Conservation (phyloP, 371 early-diverging fungal species). For the Synchytrium microbalum region DNA sequence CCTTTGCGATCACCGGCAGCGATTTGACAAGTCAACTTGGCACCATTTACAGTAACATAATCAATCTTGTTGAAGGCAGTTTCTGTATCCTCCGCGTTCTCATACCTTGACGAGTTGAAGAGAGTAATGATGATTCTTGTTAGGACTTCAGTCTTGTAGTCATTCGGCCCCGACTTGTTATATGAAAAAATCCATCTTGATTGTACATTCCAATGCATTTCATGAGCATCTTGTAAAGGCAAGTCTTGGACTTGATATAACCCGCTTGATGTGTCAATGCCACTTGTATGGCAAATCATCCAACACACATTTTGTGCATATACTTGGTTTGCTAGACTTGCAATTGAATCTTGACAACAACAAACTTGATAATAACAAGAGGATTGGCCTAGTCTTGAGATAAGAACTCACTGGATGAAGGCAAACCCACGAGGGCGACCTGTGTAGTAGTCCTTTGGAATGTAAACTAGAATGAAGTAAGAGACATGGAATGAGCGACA, state of each 20-base stretch:
- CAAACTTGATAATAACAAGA: neutral
- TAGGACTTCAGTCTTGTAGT: neutral
- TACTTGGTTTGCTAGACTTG: neutral
- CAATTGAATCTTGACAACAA: neutral
- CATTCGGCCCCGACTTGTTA: neutral
- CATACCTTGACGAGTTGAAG: conserved; percentile 18
- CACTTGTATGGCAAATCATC: too few relatives aligned
- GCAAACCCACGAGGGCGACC: conserved; percentile 35
- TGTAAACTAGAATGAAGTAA: conserved; percentile 27
- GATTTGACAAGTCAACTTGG: conserved; percentile 30
- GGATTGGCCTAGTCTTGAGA: neutral
- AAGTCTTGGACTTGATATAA: too few relatives aligned
- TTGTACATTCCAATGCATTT: too few relatives aligned
- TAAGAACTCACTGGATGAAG: conserved; percentile 28
- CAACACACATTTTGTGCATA: neutral
- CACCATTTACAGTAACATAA: conserved; percentile 30
- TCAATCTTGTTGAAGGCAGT: conserved; percentile 31
- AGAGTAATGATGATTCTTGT: neutral
- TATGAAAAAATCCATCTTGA: too few relatives aligned
- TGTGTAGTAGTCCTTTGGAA: conserved; percentile 34
- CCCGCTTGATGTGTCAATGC: too few relatives aligned
- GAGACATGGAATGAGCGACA: neutral
- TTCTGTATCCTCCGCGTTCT: conserved; percentile 32
- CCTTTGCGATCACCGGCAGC: conserved; percentile 35
- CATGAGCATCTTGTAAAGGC: too few relatives aligned